Percentiles rank a stretch among this genome's conserved stretches.
phyloP scores from a whole-genome alignment of 106 monocot genomes.

The Dendrobium huoshanense region DNA sequence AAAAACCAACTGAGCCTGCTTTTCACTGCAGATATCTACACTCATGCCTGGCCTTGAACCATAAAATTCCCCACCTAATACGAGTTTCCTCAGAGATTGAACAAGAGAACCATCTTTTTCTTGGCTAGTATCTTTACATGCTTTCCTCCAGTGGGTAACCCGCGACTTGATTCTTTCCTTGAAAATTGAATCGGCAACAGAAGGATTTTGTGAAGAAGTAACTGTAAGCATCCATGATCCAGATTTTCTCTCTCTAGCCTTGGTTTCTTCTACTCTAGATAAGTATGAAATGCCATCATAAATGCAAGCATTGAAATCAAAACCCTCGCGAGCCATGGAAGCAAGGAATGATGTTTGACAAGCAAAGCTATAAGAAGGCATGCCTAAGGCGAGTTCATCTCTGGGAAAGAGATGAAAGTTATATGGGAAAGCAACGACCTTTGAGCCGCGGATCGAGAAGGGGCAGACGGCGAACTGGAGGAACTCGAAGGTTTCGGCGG shows the following conservation, averaged over 20 bases:
- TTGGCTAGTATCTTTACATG: constrained; percentile 33
- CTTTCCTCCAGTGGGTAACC: constrained; percentile 55
- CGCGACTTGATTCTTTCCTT: constrained; percentile 70
- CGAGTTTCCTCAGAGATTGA: constrained; percentile 57
- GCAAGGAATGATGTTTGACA: constrained; percentile 71
- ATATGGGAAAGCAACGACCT: constrained; percentile 67
- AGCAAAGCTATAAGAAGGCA: constrained; percentile 91
- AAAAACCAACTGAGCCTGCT: constrained; percentile 60
- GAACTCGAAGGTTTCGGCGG: constrained; percentile 78
- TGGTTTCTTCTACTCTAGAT: constrained; percentile 83
- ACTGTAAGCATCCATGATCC: constrained; percentile 12
- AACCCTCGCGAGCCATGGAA: constrained; percentile 85
- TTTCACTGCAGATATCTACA: constrained; percentile 75
- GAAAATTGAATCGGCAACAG: constrained; percentile 72
- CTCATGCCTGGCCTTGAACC: constrained; percentile 78
- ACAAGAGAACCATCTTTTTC: constrained; percentile 45
- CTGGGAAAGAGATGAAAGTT: constrained; percentile 96
- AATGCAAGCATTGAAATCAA: constrained; percentile 89
- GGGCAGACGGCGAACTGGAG: constrained; percentile 85
- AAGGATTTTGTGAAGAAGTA: constrained; percentile 18
- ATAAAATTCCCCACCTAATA: constrained; percentile 57
- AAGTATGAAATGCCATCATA: constrained; percentile 92
- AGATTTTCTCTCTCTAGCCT: constrained; percentile 33
- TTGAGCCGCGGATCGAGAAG: constrained; percentile 47
- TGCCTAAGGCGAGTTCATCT: constrained; percentile 58